Evolutionary conservation across 2,329 filamentous ascomycete species (phyloP).

Genomic region (Verticillium nonalfalfae): DNA sequence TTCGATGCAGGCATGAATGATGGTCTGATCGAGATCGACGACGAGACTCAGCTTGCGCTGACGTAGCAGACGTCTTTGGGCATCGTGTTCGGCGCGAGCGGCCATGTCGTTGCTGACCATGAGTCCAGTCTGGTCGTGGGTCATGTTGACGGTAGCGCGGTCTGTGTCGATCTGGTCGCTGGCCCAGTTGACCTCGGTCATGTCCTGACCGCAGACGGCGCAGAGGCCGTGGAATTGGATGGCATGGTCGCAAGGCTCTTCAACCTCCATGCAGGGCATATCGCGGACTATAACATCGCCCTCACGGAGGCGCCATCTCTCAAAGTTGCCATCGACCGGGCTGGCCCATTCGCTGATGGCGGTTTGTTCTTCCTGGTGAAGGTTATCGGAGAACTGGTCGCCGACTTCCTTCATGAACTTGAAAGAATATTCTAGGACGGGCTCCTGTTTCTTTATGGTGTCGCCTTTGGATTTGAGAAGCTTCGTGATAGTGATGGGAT

Average conservation of each 20-base stretch:
- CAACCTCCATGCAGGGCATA: conserved; percentile 62
- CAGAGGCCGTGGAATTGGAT: conserved; percentile 89
- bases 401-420: conserved; percentile 71
- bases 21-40: conserved; percentile 95
- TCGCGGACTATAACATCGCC: conserved; percentile 58
- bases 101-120: conserved; percentile 82
- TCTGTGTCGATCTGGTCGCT: conserved; percentile 72
- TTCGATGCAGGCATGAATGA: conserved; percentile 96
- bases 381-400: conserved; percentile 53
- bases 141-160: conserved; percentile 90
- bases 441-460: conserved; percentile 65
- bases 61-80: conserved; percentile 74
- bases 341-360: conserved; percentile 74
- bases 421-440: conserved; percentile 83
- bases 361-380: conserved; percentile 62
- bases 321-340: conserved; percentile 72
- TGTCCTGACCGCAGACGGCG: conserved; percentile 88
- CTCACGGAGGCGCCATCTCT: conserved; percentile 67
- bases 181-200: conserved; percentile 86
- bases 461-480: conserved; percentile 74
- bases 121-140: conserved; percentile 82
- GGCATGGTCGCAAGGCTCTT: conserved; percentile 87
- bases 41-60: conserved; percentile 85
- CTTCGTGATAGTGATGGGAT: conserved; percentile 88
- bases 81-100: conserved; percentile 73